These are phyloP conservation scores for Rubroboletus pulcherrimus DNA, from an alignment of 768 basidiomycete genomes.

Conservation along the genomic window DNA sequence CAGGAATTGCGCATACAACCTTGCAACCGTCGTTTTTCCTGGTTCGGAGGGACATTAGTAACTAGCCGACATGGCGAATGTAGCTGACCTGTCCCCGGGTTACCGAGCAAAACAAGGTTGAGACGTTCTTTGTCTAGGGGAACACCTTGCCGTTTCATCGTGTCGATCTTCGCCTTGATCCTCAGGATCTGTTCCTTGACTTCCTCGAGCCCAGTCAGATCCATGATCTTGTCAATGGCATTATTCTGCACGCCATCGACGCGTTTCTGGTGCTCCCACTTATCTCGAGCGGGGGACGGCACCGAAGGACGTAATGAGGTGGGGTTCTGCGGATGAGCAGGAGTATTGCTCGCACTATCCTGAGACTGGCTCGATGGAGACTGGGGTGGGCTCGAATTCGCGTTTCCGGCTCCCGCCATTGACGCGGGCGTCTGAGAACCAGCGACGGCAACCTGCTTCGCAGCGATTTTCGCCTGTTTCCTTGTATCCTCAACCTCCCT, in stretches of 20 bases:
- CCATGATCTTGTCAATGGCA: constrained; percentile 63
- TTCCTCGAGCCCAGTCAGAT: constrained; percentile 59
- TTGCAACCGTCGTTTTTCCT: constrained; percentile 34
- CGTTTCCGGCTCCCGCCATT: neutral
- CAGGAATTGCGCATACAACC: constrained; percentile 60
- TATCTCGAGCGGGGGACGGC: constrained; percentile 12
- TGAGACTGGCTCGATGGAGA: constrained; percentile 2
- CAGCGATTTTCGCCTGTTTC: constrained; percentile 2
- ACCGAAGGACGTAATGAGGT: constrained; percentile 3
- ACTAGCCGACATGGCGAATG: constrained; percentile 27
- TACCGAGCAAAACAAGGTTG: constrained; percentile 60
- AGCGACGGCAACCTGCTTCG: neutral
- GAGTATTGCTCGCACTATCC: neutral
- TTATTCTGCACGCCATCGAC: constrained; percentile 49
- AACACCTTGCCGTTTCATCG: constrained; percentile 45
- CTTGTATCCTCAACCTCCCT: constrained; percentile 11
- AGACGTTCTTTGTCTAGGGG: constrained; percentile 53
- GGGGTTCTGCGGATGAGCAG: neutral
- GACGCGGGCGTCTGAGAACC: neutral
- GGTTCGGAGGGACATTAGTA: neutral
- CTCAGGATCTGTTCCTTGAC: constrained; percentile 56
- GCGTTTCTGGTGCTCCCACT: constrained; percentile 35
- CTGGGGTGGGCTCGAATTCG: neutral
- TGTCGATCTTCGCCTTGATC: constrained; percentile 53
- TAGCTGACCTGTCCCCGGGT: constrained; percentile 73